A percentile compares a stretch with the other conserved stretches of the same genome.
phyloP scores from a whole-genome alignment of 2,329 filamentous ascomycete genomes.

The Fusarium armeniacum region DNA sequence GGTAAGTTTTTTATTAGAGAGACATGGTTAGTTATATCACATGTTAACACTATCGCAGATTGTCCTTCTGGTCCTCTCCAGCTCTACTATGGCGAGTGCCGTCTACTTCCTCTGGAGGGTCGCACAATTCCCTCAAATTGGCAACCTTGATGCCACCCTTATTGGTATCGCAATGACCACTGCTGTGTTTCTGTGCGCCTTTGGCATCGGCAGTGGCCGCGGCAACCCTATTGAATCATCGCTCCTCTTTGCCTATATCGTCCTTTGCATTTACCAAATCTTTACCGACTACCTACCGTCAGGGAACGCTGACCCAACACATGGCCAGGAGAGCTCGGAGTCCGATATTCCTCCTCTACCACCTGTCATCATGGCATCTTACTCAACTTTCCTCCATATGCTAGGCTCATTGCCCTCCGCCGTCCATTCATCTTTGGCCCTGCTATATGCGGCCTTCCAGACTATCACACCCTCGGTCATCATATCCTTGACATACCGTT shows the following conservation, averaged over 20 bases:
- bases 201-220: slow-evolving; percentile 92
- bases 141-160: slow-evolving; percentile 90
- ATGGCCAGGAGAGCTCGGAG: slow-evolving; percentile 67
- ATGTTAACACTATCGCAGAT: slow-evolving; percentile 74
- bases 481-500: slow-evolving; percentile 92
- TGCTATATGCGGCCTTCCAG: slow-evolving; percentile 91
- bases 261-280: slow-evolving; percentile 99
- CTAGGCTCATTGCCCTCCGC: slow-evolving; percentile 86
- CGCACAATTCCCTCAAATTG: slow-evolving; percentile 91
- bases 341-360: slow-evolving; percentile 97
- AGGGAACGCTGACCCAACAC: slow-evolving; percentile 68
- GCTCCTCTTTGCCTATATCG: slow-evolving; percentile 94
- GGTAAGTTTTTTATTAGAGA: slow-evolving; percentile 66
- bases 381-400: slow-evolving; percentile 89
- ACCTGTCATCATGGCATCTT: slow-evolving; percentile 98
- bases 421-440: slow-evolving; percentile 85
- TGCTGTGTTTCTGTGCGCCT: slow-evolving; percentile 90
- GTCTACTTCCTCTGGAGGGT: slow-evolving; percentile 98
- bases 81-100: slow-evolving; percentile 91
- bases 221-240: slow-evolving; percentile 97
- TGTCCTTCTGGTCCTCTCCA: slow-evolving; percentile 86
- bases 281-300: slow-evolving; percentile 98
- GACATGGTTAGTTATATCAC: neutral
- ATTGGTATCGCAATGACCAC: slow-evolving; percentile 95
- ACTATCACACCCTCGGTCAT: slow-evolving; percentile 96